Base-by-base conservation (phyloP, 2,329 filamentous ascomycete species). In the Chrysosporium keratinophilum region DNA sequence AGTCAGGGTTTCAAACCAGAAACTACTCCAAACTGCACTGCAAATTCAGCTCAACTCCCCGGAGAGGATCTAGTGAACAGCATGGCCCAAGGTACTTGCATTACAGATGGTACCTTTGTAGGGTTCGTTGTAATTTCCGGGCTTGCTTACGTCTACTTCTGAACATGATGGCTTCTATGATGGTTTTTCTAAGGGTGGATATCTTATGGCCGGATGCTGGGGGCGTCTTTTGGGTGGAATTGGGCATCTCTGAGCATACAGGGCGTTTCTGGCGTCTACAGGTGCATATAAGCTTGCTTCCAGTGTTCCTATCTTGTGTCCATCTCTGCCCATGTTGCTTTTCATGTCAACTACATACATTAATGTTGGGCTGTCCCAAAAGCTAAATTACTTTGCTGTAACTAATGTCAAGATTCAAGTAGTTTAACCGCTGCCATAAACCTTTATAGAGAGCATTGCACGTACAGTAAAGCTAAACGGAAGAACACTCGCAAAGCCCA, bases 1-100 rank as follows among this genome's bases (percentile, higher is more conserved):
- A 64, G 91, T 98, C 5, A 93, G 97, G 70, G 91, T 91, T 17
- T 88, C 93, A 40, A 98, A 98, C 63, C 93, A 98, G 67, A 95
- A 95, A 68, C 78, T 95, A 28, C 78, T 98, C 45, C 88, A 91
- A 68, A 87, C 84, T 58, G 93, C 98, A 68, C 78, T 98, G 1
- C 83, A 94, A 66, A 86, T 84, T 34, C 76, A 97, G n/a, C 78
- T 98, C 20, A 84, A 90, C 60, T 96, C 88, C 87, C 14, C 85
- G 84, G 0, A 66, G 73, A 5, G 84, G 81, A 11, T 46, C 12
- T 20, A 31, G 19, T 39, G 78, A 84, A 0, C 81, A 84, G 55
- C 85, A 88, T 48, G 14, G 2, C 34, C 9, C 10, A 19, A 20
- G 15, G 23, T 34, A 31, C 15, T 11, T 20, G 7, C 19, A n/a